Base-by-base conservation (phyloP, 2,329 filamentous ascomycete genomes). In the Pseudogymnoascus sp. region DNA sequence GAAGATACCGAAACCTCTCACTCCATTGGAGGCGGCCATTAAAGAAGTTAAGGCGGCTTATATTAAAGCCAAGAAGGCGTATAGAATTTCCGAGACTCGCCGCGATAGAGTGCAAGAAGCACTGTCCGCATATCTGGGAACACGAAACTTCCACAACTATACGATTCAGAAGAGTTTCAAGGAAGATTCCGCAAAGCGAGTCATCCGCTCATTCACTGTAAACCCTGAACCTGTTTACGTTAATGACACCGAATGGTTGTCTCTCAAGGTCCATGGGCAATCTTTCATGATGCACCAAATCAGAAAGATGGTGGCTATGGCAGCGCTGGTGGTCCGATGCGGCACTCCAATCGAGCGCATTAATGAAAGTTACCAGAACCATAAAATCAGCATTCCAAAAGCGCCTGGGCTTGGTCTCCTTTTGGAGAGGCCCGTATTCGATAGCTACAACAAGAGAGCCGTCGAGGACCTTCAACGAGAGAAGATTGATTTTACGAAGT, bases 231-330 rank as follows among this genome's bases (percentile, higher is more conserved):
- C 92, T 0, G 88, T 96, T 71, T 85, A 92, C 72, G 96, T 96
- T 75, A 86, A 91, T 74, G 87, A 93, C 72, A 97, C 92, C 1
- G 90, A 99, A 79, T 99, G 95, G 95, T 81, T 99, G 3, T 95
- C 89, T 46, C 81, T 97, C 68, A 96, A 96, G 74, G 93, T 99
- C 23, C 95, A 99, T 76, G 95, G 95, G 0, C 95, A 99, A 77
- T 93, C 89, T 72, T 99, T 99, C 82, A 99, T 99, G 95, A 99
- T 99, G 95, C 95, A 99, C 76, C 95, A 99, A 78, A 99, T 99
- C 76, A 88, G 95, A 72, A 99, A 97, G 78, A 97, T 99, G 95
- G 91, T 99, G 14, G 91, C 90, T 63, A 92, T 99, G 88, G 91
- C 87, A 7, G 86, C 91, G 36, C 81, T 99, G 65, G 80, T 93